A percentile compares a stretch with the other conserved stretches of the same genome.
These are phyloP conservation scores for Obelidium mucronatum DNA, from an alignment of 192 early-diverging fungal genomes.

Conservation along the genomic window DNA sequence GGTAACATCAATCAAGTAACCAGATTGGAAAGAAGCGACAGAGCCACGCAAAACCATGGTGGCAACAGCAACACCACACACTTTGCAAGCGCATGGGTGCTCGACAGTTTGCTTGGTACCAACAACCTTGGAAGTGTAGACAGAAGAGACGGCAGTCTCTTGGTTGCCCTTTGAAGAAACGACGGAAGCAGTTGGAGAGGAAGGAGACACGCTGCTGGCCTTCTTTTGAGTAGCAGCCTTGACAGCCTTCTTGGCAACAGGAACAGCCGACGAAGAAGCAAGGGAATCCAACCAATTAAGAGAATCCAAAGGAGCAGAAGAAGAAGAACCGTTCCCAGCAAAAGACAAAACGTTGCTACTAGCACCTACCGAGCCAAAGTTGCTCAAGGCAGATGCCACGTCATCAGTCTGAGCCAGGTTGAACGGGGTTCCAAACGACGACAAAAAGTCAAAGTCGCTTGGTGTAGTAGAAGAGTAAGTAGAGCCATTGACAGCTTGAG, in stretches of 20 bases:
- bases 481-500: constrained; percentile 1
- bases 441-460: not conserved
- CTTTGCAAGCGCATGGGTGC: constrained; percentile 24
- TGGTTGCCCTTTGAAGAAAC: constrained; percentile 3
- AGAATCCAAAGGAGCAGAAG: not conserved
- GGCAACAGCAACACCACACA: constrained; percentile 19
- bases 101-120: constrained; percentile 25
- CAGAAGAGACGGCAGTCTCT: constrained; percentile 30
- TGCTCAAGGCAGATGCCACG: constrained; percentile 25
- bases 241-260: not conserved
- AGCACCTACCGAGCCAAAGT: constrained; percentile 15
- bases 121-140: not conserved
- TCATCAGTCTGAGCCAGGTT: not conserved
- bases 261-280: not conserved
- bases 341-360: constrained; percentile 24
- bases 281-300: not conserved
- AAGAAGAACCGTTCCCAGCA: not conserved
- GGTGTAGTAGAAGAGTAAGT: not conserved
- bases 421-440: constrained; percentile 29
- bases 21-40: not conserved
- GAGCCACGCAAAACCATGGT: constrained; percentile 37
- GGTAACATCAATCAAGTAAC: constrained; percentile 24
- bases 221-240: not conserved
- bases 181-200: not conserved
- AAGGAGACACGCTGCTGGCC: not conserved